Conservation (phyloP, 805 yeast species). For the Candida maris region DNA sequence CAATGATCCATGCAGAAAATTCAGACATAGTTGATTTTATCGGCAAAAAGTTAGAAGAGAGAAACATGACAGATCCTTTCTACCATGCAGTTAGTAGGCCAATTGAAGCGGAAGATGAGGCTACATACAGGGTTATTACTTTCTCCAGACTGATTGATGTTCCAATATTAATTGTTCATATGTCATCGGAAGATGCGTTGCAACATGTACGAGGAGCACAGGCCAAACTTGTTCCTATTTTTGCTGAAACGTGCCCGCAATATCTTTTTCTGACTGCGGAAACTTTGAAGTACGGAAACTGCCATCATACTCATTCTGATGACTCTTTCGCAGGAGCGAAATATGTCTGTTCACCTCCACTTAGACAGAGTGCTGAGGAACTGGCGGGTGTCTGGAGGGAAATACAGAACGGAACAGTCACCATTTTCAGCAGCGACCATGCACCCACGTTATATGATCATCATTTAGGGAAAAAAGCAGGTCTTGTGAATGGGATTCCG, state of each 20-base stretch:
- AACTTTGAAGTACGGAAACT: slow-evolving; percentile 26
- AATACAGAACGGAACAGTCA: slow-evolving; percentile 45
- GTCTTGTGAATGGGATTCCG: slow-evolving; percentile 37
- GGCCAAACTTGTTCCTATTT: slow-evolving; percentile 38
- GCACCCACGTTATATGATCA: slow-evolving; percentile 43
- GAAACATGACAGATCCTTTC: slow-evolving; percentile 38
- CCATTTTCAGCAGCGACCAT: slow-evolving; percentile 44
- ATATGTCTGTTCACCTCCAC: slow-evolving; percentile 48
- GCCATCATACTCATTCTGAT: slow-evolving; percentile 24
- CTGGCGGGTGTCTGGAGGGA: slow-evolving; percentile 44
- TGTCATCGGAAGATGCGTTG: slow-evolving; percentile 41
- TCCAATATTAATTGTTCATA: slow-evolving; percentile 46
- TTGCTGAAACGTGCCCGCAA: slow-evolving; percentile 51
- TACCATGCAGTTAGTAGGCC: slow-evolving; percentile 47
- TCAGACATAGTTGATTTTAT: slow-evolving; percentile 38
- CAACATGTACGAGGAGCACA: slow-evolving; percentile 42
- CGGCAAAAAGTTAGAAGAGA: slow-evolving; percentile 35
- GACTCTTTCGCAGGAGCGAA: slow-evolving; percentile 46
- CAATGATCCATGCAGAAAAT: slow-evolving; percentile 52
- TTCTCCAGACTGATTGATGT: slow-evolving; percentile 42
- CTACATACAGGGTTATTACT: slow-evolving; percentile 44
- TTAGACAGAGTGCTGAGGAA: slow-evolving; percentile 38
- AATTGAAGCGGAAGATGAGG: slow-evolving; percentile 44
- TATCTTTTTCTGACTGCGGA: slow-evolving; percentile 42
- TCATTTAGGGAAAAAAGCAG: slow-evolving; percentile 40